Evolutionary conservation across 192 early-diverging fungal genomes (phyloP).

Genomic region (Podila epigama): DNA sequence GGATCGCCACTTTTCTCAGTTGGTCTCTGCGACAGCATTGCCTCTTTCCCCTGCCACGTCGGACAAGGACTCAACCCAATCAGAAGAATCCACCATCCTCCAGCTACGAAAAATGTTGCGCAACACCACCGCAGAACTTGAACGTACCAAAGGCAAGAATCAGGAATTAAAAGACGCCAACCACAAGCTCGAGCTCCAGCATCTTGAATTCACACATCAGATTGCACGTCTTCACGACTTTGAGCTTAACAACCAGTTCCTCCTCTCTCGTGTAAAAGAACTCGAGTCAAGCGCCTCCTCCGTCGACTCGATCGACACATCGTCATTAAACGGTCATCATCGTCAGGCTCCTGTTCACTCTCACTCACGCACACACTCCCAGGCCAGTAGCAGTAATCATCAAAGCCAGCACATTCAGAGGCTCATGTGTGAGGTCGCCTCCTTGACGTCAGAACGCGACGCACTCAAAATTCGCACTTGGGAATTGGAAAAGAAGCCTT

Average conservation of each 20-base stretch:
- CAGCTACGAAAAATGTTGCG: conserved; percentile 27
- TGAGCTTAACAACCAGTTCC: conserved; percentile 34
- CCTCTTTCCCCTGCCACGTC: conserved; percentile 35
- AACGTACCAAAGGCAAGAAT: conserved; percentile 34
- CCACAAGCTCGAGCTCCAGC: conserved; percentile 33
- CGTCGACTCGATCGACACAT: conserved; percentile 33
- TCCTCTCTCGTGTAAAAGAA: conserved; percentile 35
- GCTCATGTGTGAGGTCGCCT: conserved; percentile 25
- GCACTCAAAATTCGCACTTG: conserved; percentile 39
- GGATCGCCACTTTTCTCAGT: conserved; percentile 40
- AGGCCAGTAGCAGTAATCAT: conserved; percentile 1
- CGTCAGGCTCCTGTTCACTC: conserved; percentile 7
- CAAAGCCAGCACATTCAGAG: conserved; percentile 31
- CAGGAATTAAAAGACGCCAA: conserved; percentile 30
- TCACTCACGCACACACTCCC: conserved; percentile 14
- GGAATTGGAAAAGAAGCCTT: conserved; percentile 45
- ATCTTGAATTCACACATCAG: conserved; percentile 32
- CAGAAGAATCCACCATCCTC: conserved; percentile 1
- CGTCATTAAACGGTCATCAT: conserved; percentile 20
- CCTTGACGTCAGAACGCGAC: conserved; percentile 29
- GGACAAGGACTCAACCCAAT: conserved; percentile 9
- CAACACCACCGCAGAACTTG: conserved; percentile 20
- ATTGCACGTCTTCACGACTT: conserved; percentile 34
- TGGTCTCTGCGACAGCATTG: conserved; percentile 32
- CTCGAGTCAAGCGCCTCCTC: conserved; percentile 34